Base-by-base conservation (phyloP, 352 stramenopile genomes). In the Phytophthora sp. region DNA sequence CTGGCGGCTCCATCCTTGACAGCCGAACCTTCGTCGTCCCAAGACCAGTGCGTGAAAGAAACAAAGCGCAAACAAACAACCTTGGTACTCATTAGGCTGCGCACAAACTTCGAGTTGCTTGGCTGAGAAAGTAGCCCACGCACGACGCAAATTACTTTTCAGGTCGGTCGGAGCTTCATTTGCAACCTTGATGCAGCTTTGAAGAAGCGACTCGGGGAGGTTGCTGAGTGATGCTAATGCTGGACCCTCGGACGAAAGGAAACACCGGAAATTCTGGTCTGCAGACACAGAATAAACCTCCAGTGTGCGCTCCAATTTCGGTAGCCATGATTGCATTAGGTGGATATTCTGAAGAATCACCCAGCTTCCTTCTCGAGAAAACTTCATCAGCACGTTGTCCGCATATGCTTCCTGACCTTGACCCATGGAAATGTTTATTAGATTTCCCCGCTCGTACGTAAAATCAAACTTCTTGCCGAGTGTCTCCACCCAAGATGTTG, bases 41-140 rank as follows among this genome's bases (percentile, higher is more conserved):
- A 98, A 79, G 1, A 98, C 86, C 20, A 98, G 77, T 13, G 89
- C 89, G 55, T 98, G 94, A 75, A 98, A 98, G 78, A 97, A 98
- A 71, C 94, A 98, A 2, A 98, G 78, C 4, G 89, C 89, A 69
- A 98, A 98, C 2, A 98, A 66, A 60, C 95, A 98, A 11, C 86
- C 89, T 68, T 98, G 96, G 60, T 94, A 98, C 47, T 96, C 89
- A 45, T 75, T 89, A 7, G 85, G 77, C 53, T 95, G 81, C 9
- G 82, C 57, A 56, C 83, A 88, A 3, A 65, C 73, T 13, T 91
- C 84, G 27, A 95, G 76, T n/a, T 89, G 73, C 30, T 97, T 90
- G 45, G 95, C 66, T 3, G 76, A 88, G 41, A 96, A 94, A 42
- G 82, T 76, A 1, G 86, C 74, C 86, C 86, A 96, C 18, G 83